These are phyloP conservation scores for Rhodamnia rubescens DNA, from an alignment of 345 rosid genomes.

Conservation along the genomic window DNA sequence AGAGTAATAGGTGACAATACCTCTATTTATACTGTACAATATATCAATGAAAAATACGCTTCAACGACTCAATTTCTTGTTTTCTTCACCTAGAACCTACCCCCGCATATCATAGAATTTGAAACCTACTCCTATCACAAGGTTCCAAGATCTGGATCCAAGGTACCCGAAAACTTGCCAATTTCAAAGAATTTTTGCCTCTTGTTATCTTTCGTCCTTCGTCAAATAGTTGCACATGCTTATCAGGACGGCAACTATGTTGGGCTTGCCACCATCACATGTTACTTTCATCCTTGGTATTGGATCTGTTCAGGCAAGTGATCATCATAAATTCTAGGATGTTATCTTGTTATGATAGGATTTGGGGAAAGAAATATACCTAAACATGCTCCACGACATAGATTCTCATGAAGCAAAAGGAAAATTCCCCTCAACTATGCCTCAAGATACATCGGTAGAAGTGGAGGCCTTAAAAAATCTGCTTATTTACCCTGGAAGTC, in stretches of 20 bases:
- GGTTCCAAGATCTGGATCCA: too few species aligned
- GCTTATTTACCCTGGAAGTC: conserved; percentile 95
- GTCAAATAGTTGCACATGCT: conserved; percentile 70
- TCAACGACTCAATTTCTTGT: too few species aligned
- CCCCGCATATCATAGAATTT: too few species aligned
- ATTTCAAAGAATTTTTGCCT: too few species aligned
- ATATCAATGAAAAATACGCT: too few species aligned
- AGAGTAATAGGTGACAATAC: too few species aligned
- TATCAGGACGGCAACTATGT: conserved; percentile 80
- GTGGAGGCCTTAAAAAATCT: conserved; percentile 78
- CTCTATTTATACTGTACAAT: too few species aligned
- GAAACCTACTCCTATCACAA: too few species aligned
- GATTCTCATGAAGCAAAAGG: conserved; percentile 90
- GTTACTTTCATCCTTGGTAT: conserved; percentile 66
- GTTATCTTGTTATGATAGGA: not conserved
- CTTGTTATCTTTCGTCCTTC: conserved; percentile 8
- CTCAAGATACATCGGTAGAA: conserved; percentile 53
- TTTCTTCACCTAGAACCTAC: too few species aligned
- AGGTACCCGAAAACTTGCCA: too few species aligned
- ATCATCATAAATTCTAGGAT: not conserved
- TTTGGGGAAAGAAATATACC: conserved; percentile 13
- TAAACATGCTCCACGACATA: conserved; percentile 9
- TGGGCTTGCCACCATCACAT: conserved; percentile 61
- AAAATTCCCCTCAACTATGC: conserved; percentile 94
- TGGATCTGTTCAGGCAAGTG: conserved; percentile 87